phyloP scores from a whole-genome alignment of 805 yeast species.

The Yarrowia hollandica region DNA sequence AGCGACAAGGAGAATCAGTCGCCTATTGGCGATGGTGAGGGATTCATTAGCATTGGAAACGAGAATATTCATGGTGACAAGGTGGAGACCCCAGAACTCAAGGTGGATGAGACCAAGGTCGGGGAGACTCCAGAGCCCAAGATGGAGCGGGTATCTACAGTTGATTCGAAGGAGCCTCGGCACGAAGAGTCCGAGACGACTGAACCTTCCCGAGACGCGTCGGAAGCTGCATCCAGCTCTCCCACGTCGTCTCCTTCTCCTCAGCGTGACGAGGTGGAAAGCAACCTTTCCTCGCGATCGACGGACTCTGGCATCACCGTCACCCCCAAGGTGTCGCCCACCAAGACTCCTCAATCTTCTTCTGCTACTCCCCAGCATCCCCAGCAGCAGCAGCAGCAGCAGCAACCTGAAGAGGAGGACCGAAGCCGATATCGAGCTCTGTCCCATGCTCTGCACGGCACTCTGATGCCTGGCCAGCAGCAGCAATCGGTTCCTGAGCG shows the following conservation, averaged over 20 bases:
- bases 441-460: constrained; percentile 5
- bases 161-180: neutral
- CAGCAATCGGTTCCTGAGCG: constrained; percentile 20
- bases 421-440: constrained; percentile 1
- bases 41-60: neutral
- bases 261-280: constrained; percentile 1
- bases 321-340: constrained; percentile 16
- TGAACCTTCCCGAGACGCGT: neutral
- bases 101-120: too few relatives aligned
- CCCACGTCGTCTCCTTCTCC: neutral
- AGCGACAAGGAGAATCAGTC: constrained; percentile 19
- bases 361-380: neutral
- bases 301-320: constrained; percentile 25
- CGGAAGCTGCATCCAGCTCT: neutral
- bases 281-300: neutral
- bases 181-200: constrained; percentile 8
- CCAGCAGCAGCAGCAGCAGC: too few relatives aligned
- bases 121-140: too few relatives aligned
- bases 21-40: neutral
- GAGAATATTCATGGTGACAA: neutral
- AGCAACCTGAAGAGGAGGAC: constrained; percentile 15
- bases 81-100: too few relatives aligned
- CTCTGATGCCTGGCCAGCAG: neutral
- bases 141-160: too few relatives aligned
- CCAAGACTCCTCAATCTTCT: neutral